These are phyloP conservation scores for Pichia sp. DNA, from an alignment of 1,139 yeast genomes.

Conservation along the genomic window DNA sequence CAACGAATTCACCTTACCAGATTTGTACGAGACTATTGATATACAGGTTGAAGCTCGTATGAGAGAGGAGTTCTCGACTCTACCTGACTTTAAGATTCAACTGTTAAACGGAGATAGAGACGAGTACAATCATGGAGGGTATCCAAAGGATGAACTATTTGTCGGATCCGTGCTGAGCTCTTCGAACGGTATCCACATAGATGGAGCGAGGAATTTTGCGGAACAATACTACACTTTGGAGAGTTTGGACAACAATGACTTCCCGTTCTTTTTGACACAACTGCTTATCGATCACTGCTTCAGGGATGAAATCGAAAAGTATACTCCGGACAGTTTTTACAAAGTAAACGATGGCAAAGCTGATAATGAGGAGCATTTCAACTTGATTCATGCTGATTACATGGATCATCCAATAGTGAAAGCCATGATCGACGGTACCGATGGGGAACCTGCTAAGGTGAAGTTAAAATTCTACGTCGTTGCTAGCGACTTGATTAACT, in stretches of 20 bases:
- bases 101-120: slow-evolving; percentile 10
- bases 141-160: slow-evolving; percentile 21
- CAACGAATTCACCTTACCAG: slow-evolving; percentile 40
- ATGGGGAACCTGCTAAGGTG: slow-evolving; percentile 20
- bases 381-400: slow-evolving; percentile 6
- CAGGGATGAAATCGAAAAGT: slow-evolving; percentile 35
- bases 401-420: slow-evolving; percentile 3
- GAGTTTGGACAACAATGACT: slow-evolving; percentile 46
- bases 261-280: slow-evolving; percentile 57
- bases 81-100: slow-evolving; percentile 15
- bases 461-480: slow-evolving; percentile 55
- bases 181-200: slow-evolving; percentile 34
- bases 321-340: slow-evolving; percentile 15
- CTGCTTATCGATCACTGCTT: slow-evolving; percentile 50
- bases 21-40: slow-evolving; percentile 37
- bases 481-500: slow-evolving; percentile 40
- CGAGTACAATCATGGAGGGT: slow-evolving; percentile 4
- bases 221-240: slow-evolving; percentile 40
- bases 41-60: slow-evolving; percentile 32
- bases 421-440: not conserved
- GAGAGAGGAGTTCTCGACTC: slow-evolving; percentile 11
- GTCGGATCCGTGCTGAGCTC: slow-evolving; percentile 29
- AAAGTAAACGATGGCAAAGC: slow-evolving; percentile 1
- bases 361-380: not conserved
- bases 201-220: slow-evolving; percentile 36